Evolutionary conservation across 2,329 filamentous ascomycete genomes (phyloP), one percentile per base, ranked within the genome.

Genomic region (Plenodomus biglobosus): DNA sequence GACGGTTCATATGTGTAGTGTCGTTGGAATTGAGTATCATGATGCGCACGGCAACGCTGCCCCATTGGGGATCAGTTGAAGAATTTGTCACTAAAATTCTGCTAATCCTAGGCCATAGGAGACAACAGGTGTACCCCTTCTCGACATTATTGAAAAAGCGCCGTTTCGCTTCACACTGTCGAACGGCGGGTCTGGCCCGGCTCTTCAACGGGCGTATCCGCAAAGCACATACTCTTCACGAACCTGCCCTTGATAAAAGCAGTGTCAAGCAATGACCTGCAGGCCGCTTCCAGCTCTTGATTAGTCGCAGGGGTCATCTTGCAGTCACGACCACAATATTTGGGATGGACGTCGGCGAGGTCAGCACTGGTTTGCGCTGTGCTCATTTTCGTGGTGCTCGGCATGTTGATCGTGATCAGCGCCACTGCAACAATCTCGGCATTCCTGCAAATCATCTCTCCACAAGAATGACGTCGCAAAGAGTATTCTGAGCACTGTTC

Each of bases 281-380:
- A 55, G 42, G 54, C 48, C 38, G 38, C 38, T 32, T 45, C 40
- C 46, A 46, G 45, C 42, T 42, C 35, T 2, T 35, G 45, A 47
- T 48, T 56, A 50, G 42, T 48, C 44, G 44, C 39, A 41, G 44
- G 47, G 45, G 45, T 40, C 50, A 40, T 41, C 46, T 45, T 56
- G 6, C 55, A 53, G 62, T 59, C 59, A 41, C 36, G 44, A 54
- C 16, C 39, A 35, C 18, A 42, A 50, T 50, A 8, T 43, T 53
- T 58, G 47, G 45, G 55, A 52, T 48, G 35, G 27, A 61, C 46
- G 55, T 67, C 65, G 64, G 64, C 66, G 64, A 69, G 55, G 55
- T 67, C 50, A 42, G 58, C 39, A 48, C 48, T 54, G 40, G 48
- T 51, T 46, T 51, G 42, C 50, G 47, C 53, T 35, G 50, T 46